phyloP scores from a whole-genome alignment of 257 asterid species.

The Fraxinus excelsior region DNA sequence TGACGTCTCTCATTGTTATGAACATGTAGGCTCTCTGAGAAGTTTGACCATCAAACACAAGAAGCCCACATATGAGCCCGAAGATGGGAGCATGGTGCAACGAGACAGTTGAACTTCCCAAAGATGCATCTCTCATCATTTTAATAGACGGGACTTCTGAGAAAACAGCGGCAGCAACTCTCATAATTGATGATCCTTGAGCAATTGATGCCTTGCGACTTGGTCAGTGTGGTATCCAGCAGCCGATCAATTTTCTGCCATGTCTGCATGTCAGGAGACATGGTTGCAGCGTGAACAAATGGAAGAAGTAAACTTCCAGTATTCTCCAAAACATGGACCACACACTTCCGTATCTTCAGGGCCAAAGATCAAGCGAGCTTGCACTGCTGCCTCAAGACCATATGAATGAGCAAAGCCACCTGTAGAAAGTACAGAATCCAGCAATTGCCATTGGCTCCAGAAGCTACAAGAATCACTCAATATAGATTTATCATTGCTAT shows the following conservation, averaged over 20 bases:
- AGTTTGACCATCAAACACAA: slow-evolving; percentile 63
- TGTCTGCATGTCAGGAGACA: slow-evolving; percentile 61
- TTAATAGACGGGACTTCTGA: slow-evolving; percentile 58
- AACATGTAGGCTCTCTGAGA: slow-evolving; percentile 79
- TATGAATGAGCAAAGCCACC: slow-evolving; percentile 98
- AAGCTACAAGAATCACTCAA: slow-evolving; percentile 35
- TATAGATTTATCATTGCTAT: slow-evolving; percentile 14
- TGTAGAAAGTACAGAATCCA: slow-evolving; percentile 91
- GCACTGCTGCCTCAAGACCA: slow-evolving; percentile 92
- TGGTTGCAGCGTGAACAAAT: slow-evolving; percentile 49
- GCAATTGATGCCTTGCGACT: slow-evolving; percentile 72
- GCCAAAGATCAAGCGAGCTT: slow-evolving; percentile 54
- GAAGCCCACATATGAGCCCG: slow-evolving; percentile 78
- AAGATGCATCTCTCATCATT: slow-evolving; percentile 54
- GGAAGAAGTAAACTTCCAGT: slow-evolving; percentile 92
- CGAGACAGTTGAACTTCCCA: slow-evolving; percentile 37
- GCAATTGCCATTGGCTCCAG: slow-evolving; percentile 94
- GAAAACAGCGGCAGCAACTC: slow-evolving; percentile 78
- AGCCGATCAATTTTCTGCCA: slow-evolving; percentile 61
- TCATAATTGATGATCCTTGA: slow-evolving; percentile 91
- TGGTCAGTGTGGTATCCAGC: slow-evolving; percentile 70
- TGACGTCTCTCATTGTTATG: slow-evolving; percentile 78
- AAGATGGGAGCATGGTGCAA: slow-evolving; percentile 89
- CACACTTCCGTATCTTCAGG: slow-evolving; percentile 51
- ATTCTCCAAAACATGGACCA: slow-evolving; percentile 65